Evolutionary conservation across 2,329 filamentous ascomycete species (phyloP).

Genomic region (Sporothrix pallida): DNA sequence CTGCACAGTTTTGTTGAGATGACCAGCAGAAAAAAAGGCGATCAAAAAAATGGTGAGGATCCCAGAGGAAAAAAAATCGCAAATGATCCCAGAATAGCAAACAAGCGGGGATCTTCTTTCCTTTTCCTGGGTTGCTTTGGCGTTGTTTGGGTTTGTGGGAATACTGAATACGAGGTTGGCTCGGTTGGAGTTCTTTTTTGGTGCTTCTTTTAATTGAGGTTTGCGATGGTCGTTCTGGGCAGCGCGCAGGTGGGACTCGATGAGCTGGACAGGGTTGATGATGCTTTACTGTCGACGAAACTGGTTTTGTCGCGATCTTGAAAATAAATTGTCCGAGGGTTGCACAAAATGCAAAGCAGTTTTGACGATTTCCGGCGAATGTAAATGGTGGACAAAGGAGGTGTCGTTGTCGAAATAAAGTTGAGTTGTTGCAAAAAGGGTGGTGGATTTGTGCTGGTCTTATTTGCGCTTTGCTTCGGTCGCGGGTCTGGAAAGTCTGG

Average conservation of each 20-base stretch:
- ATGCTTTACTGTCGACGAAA: neutral
- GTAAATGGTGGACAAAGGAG: neutral
- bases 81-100: neutral
- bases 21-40: neutral
- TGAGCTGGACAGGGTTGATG: no score
- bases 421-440: neutral
- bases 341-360: neutral
- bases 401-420: neutral
- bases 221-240: neutral
- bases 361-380: conserved; percentile 7
- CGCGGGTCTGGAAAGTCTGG: neutral
- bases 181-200: neutral
- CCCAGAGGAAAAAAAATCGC: neutral
- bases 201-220: neutral
- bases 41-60: neutral
- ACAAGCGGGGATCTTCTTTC: neutral
- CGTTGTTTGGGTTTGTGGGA: neutral
- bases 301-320: neutral
- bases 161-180: conserved; percentile 24
- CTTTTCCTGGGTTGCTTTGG: neutral
- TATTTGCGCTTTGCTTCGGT: neutral
- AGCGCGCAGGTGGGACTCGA: neutral
- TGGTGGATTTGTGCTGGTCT: neutral
- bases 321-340: neutral
- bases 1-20: conserved; percentile 4